phyloP scores from a whole-genome alignment of 2,329 filamentous ascomycete species.

The Talaromyces atroroseus region DNA sequence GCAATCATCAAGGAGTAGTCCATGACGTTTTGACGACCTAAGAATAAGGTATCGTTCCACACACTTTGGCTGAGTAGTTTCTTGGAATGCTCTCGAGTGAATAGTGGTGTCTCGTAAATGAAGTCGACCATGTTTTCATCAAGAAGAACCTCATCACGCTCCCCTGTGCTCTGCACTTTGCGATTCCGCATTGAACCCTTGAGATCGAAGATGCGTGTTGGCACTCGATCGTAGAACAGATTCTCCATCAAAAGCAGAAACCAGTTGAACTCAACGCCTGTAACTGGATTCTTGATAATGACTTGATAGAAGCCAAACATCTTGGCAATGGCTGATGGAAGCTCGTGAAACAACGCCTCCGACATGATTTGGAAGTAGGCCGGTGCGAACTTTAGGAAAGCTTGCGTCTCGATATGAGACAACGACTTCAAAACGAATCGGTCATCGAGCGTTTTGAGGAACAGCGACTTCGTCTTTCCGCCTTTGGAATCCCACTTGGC shows the following conservation, averaged over 20 bases:
- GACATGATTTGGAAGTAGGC: conserved; percentile 98
- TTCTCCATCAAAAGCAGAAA: conserved; percentile 97
- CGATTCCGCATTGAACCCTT: conserved; percentile 99
- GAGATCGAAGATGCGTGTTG: conserved; percentile 86
- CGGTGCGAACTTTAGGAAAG: conserved; percentile 91
- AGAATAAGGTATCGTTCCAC: conserved; percentile 95
- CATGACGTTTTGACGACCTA: conserved; percentile 96
- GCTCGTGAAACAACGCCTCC: conserved; percentile 87
- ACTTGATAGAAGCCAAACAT: conserved; percentile 99
- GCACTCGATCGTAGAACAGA: conserved; percentile 88
- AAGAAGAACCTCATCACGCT: conserved; percentile 90
- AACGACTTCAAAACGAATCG: conserved; percentile 89
- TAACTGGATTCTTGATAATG: conserved; percentile 89
- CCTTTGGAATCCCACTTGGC: conserved; percentile 98
- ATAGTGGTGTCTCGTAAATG: conserved; percentile 94
- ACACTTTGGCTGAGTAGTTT: conserved; percentile 86
- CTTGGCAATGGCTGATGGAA: conserved; percentile 95
- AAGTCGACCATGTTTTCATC: conserved; percentile 99
- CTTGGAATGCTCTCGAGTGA: conserved; percentile 92
- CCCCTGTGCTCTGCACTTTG: conserved; percentile 91
- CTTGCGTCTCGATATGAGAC: conserved; percentile 83
- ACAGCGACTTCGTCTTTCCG: conserved; percentile 95
- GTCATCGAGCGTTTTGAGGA: conserved; percentile 93
- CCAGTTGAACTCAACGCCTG: conserved; percentile 88
- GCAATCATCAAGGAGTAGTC: conserved; percentile 98